Base-by-base conservation (phyloP, 345 rosid genomes). In the Noccaea bulbosa region DNA sequence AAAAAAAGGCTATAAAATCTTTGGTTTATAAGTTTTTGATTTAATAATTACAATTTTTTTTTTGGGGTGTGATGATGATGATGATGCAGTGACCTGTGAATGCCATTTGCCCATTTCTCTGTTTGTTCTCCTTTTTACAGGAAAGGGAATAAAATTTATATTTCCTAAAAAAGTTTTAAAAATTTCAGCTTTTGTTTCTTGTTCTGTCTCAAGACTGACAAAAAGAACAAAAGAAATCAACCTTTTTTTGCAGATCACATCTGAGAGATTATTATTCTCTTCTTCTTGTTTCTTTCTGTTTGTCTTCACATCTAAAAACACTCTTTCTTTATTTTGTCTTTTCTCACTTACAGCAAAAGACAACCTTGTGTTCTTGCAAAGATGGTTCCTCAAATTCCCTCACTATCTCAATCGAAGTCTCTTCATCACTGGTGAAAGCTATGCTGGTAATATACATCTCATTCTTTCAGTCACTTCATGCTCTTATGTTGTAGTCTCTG, bases 371-470 rank as follows among this genome's bases (percentile, higher is more conserved):
- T 94, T 91, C 90, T 83, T 94, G 86, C 81, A 83, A 79, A 82
- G 82, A 72, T 94, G 99, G 99, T 82, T 94, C 58, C 72, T 77
- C 71, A 94, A 85, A 67, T 91, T 91, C 81, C 90, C 97, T 47
- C 92, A 91, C 5, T 94, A 89, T 87, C 89, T 70, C 70, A 91
- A 89, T 83, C 83, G 97, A 79, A 89, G 91, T 80, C 80, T 94
- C 78, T 94, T 78, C 85, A 83, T 94, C 41, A 80, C 95, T 12
- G 99, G 99, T 74, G 97, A 91, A 84, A 91, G 99, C 80, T 94
- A 94, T 81, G 99, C 99, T 50, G 97, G 97, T 91, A 84, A 24
- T 1, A 0, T 53, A 62, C 45, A 22, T 57, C 35, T 22, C 1
- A n/a, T 49, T 58, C n/a, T 27, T 48, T 30, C 53, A 54, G 10